phyloP scores from a whole-genome alignment of 495 filamentous ascomycete species.

The Aspergillus saccharolyticus region DNA sequence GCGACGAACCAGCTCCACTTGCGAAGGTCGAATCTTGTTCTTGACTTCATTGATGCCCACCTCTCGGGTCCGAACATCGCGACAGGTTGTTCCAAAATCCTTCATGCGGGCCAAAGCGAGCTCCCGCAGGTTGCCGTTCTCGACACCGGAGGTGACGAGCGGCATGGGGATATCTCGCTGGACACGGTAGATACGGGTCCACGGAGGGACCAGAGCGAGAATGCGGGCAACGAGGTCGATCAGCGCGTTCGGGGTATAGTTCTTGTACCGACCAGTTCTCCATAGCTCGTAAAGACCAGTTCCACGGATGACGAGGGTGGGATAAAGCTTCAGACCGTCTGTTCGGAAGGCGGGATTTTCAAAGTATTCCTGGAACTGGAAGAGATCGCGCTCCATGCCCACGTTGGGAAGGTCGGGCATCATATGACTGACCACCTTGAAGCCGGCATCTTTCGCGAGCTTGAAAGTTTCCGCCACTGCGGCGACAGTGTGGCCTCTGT shows the following conservation, averaged over 20 bases:
- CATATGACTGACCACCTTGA: slow-evolving; percentile 99
- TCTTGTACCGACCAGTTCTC: slow-evolving; percentile 95
- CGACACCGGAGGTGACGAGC: slow-evolving; percentile 90
- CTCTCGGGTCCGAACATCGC: slow-evolving; percentile 95
- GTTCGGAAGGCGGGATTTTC: slow-evolving; percentile 94
- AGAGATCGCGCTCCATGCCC: slow-evolving; percentile 94
- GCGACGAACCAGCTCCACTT: slow-evolving; percentile 92
- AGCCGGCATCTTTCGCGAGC: slow-evolving; percentile 92
- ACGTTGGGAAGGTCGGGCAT: slow-evolving; percentile 99
- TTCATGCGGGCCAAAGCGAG: slow-evolving; percentile 93
- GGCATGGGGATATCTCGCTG: slow-evolving; percentile 99
- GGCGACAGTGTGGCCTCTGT: slow-evolving; percentile 92
- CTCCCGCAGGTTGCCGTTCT: slow-evolving; percentile 95
- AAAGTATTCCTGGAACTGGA: slow-evolving; percentile 97
- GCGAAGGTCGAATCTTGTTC: slow-evolving; percentile 92
- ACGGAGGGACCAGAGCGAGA: slow-evolving; percentile 87
- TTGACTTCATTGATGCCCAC: slow-evolving; percentile 99
- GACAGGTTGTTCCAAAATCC: slow-evolving; percentile 94
- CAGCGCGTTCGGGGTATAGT: slow-evolving; percentile 94
- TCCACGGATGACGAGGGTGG: slow-evolving; percentile 93
- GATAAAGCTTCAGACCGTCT: slow-evolving; percentile 98
- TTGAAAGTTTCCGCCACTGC: slow-evolving; percentile 93
- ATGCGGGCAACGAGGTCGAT: slow-evolving; percentile 95
- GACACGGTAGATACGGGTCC: slow-evolving; percentile 98
- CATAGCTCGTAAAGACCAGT: slow-evolving; percentile 96